Percentiles rank a stretch among this genome's conserved stretches.
Evolutionary conservation across 1,284 basidiomycete species (phyloP).

Genomic region (Ustilago lituana): DNA sequence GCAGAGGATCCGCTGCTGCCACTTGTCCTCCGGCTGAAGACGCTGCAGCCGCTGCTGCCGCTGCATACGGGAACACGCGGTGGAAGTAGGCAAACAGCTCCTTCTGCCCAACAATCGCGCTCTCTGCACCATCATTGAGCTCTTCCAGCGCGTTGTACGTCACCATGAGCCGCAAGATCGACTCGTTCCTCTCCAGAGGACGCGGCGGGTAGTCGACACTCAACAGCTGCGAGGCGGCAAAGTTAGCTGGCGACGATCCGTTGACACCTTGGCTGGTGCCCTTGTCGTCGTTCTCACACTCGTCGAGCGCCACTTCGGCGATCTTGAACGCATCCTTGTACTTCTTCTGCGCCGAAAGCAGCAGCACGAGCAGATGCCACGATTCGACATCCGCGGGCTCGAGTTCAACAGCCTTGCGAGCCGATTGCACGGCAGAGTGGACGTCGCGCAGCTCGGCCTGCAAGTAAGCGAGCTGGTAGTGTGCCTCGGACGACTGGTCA

Average conservation of each 20-base stretch:
- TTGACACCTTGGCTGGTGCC: constrained; percentile 67
- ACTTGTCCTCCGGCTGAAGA: constrained; percentile 15
- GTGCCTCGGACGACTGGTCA: constrained; percentile 73
- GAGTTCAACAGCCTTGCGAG: constrained; percentile 78
- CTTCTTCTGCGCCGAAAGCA: constrained; percentile 81
- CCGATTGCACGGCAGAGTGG: constrained; percentile 75
- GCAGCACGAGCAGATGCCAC: constrained; percentile 90
- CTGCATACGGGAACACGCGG: constrained; percentile 48
- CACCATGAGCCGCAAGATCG: constrained; percentile 85
- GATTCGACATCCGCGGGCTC: constrained; percentile 79
- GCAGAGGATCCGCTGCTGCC: constrained; percentile 7
- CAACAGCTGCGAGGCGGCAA: constrained; percentile 69
- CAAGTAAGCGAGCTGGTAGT: constrained; percentile 70
- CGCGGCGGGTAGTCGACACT: constrained; percentile 71
- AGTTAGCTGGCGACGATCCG: constrained; percentile 57
- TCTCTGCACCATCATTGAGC: constrained; percentile 84
- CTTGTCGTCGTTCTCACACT: constrained; percentile 60
- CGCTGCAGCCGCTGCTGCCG: constrained; percentile 34
- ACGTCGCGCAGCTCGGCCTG: constrained; percentile 78
- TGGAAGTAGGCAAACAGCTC: constrained; percentile 84
- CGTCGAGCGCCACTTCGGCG: constrained; percentile 73
- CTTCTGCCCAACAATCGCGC: constrained; percentile 82
- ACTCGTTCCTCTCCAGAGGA: constrained; percentile 77
- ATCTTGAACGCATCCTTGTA: constrained; percentile 82
- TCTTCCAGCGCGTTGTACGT: constrained; percentile 85